phyloP scores from a whole-genome alignment of 495 filamentous ascomycete species.

The Daldinia loculata region DNA sequence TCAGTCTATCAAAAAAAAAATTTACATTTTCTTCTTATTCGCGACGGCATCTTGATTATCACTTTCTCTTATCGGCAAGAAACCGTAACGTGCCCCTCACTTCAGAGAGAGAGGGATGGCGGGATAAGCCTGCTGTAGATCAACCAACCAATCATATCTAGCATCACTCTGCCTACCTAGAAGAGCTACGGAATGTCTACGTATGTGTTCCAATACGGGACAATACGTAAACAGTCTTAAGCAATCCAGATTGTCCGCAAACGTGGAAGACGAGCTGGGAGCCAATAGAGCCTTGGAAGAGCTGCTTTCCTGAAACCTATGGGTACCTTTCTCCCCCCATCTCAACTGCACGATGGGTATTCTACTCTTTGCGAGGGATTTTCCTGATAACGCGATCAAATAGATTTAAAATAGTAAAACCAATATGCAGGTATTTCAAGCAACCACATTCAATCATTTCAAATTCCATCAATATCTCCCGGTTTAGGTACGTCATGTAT shows the following conservation, averaged over 20 bases:
- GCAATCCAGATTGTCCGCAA: conserved; percentile 15
- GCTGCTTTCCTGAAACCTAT: conserved; percentile 27
- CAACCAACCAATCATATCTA: conserved; percentile 18
- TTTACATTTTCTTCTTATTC: not conserved
- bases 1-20: too few species aligned
- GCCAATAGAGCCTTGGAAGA: conserved; percentile 27
- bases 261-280: conserved; percentile 9
- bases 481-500: not conserved
- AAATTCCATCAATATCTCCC: not conserved
- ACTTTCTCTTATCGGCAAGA: conserved; percentile 30
- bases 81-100: conserved; percentile 28
- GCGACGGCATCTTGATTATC: conserved; percentile 9
- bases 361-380: conserved; percentile 10
- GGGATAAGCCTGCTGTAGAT: conserved; percentile 22
- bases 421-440: conserved; percentile 1
- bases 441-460: not conserved
- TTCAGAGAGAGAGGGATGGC: conserved; percentile 5
- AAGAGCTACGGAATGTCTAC: conserved; percentile 19
- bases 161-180: conserved; percentile 13
- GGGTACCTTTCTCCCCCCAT: conserved; percentile 33
- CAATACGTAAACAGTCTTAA: conserved; percentile 2
- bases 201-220: conserved; percentile 18
- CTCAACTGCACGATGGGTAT: conserved; percentile 8
- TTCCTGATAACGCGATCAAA: conserved; percentile 17
- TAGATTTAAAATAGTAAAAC: not conserved